Evolutionary conservation across 2,329 filamentous ascomycete genomes (phyloP).

Genomic region (Trichophyton mentagrophytes): DNA sequence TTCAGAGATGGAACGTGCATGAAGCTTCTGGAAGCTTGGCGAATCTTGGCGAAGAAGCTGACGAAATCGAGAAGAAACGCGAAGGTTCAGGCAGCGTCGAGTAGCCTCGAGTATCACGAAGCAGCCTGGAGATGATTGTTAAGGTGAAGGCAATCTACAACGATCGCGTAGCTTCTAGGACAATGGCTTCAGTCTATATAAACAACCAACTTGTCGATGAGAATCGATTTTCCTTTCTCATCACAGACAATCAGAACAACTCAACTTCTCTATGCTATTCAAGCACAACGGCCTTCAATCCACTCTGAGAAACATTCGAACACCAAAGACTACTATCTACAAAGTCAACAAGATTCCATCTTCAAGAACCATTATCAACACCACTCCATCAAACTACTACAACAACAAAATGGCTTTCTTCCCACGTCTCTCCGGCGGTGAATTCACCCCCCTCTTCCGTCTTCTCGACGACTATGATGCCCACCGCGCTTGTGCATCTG

Average conservation of each 20-base stretch:
- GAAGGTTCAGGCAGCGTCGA: background rate
- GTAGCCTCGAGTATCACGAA: background rate
- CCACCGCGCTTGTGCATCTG: constrained; percentile 17
- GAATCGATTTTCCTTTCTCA: constrained; percentile 1
- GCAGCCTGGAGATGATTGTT: background rate
- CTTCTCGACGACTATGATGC: constrained; percentile 31
- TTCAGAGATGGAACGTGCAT: background rate
- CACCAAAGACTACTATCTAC: constrained; percentile 1
- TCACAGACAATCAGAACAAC: constrained; percentile 4
- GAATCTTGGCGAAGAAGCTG: background rate
- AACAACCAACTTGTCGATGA: constrained; percentile 3
- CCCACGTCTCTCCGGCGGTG: constrained; percentile 22
- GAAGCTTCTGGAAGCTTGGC: background rate
- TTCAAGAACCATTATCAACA: background rate
- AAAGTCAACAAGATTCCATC: constrained; percentile 5
- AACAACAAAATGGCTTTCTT: constrained; percentile 31
- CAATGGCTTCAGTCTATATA: constrained; percentile 9
- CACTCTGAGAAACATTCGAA: constrained; percentile 7
- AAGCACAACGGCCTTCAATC: constrained; percentile 6
- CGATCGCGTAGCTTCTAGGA: constrained; percentile 6
- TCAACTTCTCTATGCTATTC: constrained; percentile 3
- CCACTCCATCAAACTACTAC: constrained; percentile 8
- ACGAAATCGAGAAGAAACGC: background rate
- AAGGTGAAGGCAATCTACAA: background rate
- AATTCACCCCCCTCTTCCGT: constrained; percentile 32